phyloP scores from a whole-genome alignment of 331 rosid genomes.

The Saraca asoca region DNA sequence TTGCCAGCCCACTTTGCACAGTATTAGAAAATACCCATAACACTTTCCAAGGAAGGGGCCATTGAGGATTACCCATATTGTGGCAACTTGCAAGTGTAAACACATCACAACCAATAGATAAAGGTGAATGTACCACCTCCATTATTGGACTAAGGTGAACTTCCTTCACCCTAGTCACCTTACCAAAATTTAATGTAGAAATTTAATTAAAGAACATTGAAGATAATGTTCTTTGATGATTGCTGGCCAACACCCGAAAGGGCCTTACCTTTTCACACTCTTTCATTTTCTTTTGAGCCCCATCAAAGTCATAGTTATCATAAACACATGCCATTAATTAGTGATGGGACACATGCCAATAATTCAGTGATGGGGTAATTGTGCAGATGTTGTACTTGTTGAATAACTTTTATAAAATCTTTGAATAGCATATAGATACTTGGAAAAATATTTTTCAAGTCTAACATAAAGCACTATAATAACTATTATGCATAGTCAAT shows the following conservation, averaged over 20 bases:
- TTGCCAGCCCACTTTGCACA: no score
- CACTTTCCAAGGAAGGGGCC: constrained; percentile 95
- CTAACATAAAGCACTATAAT: constrained; percentile 13
- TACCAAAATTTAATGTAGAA: not conserved
- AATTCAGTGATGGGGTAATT: constrained; percentile 92
- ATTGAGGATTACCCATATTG: constrained; percentile 77
- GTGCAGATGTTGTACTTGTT: constrained; percentile 83
- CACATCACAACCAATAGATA: not conserved
- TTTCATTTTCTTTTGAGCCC: constrained; percentile 92
- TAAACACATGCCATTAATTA: constrained; percentile 86
- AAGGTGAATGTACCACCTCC: no score
- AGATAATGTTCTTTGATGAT: not conserved
- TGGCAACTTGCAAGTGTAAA: not conserved
- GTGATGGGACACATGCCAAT: constrained; percentile 84
- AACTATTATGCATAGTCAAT: constrained; percentile 2
- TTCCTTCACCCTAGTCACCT: not conserved
- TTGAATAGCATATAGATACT: constrained; percentile 95
- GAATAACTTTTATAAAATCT: constrained; percentile 92
- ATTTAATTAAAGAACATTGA: not conserved
- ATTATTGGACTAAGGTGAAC: not conserved
- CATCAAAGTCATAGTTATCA: constrained; percentile 91
- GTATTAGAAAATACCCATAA: no score
- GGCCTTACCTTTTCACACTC: constrained; percentile 93
- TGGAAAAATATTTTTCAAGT: constrained; percentile 34
- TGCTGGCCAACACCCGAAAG: constrained; percentile 13